These are phyloP conservation scores for Plasmodium malariae DNA, from an alignment of 169 alveolate species.

Conservation along the genomic window DNA sequence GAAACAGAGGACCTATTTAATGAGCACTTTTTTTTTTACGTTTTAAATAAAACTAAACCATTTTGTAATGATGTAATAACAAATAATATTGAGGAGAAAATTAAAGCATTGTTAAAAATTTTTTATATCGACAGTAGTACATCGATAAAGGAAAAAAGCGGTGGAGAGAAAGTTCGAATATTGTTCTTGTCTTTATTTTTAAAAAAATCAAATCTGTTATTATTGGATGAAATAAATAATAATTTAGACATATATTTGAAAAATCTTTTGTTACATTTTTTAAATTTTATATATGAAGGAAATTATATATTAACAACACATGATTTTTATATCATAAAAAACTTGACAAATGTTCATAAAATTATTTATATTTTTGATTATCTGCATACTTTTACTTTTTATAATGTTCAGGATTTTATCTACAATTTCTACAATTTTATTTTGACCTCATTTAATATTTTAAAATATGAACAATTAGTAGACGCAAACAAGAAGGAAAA, in stretches of 20 bases:
- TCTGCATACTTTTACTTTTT: slow-evolving; percentile 73
- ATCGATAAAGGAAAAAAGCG: slow-evolving; percentile 77
- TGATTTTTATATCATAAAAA: slow-evolving; percentile 80
- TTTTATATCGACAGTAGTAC: slow-evolving; percentile 80
- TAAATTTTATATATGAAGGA: slow-evolving; percentile 82
- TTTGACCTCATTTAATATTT: slow-evolving; percentile 34
- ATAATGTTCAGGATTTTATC: slow-evolving; percentile 79
- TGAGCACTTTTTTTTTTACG: slow-evolving; percentile 43
- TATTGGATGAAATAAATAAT: slow-evolving; percentile 85
- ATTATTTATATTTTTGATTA: slow-evolving; percentile 75
- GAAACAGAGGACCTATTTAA: not conserved
- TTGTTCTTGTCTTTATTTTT: slow-evolving; percentile 80
- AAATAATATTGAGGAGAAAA: slow-evolving; percentile 64
- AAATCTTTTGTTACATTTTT: slow-evolving; percentile 58
- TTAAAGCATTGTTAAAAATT: slow-evolving; percentile 77
- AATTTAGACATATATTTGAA: slow-evolving; percentile 84
- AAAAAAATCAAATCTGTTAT: slow-evolving; percentile 81
- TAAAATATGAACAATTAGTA: no score
- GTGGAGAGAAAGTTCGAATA: slow-evolving; percentile 84
- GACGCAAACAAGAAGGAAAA: no score
- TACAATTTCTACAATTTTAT: slow-evolving; percentile 74
- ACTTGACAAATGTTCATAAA: slow-evolving; percentile 76
- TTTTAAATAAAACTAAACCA: slow-evolving; percentile 58
- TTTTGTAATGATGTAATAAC: slow-evolving; percentile 16
- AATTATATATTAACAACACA: slow-evolving; percentile 84